These are phyloP conservation scores for Zygotorulaspora florentina DNA, from an alignment of 805 yeast species.

Conservation along the genomic window DNA sequence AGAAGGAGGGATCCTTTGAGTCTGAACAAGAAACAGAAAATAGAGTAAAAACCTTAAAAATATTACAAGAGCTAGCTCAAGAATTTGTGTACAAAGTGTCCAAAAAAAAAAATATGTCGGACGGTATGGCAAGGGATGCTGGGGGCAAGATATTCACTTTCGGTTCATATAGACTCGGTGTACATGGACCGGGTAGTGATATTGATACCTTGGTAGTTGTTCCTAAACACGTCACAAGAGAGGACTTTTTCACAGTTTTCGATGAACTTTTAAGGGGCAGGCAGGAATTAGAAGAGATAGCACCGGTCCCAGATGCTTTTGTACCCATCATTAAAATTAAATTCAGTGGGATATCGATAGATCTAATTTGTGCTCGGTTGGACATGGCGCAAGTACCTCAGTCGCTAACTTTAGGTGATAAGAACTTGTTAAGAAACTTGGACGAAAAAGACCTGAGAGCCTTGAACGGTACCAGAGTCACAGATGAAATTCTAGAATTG, in stretches of 20 bases:
- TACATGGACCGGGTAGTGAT: conserved; percentile 97
- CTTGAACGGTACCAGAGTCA: conserved; percentile 92
- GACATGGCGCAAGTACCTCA: conserved; percentile 81
- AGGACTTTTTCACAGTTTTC: conserved; percentile 83
- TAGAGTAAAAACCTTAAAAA: conserved; percentile 67
- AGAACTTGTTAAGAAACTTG: conserved; percentile 75
- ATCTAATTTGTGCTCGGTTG: conserved; percentile 78
- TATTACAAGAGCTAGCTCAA: conserved; percentile 67
- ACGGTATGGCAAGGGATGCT: conserved; percentile 95
- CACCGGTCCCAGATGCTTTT: conserved; percentile 93
- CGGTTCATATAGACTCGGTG: conserved; percentile 93
- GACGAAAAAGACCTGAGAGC: conserved; percentile 91
- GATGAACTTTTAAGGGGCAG: conserved; percentile 62
- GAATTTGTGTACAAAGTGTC: conserved; percentile 84
- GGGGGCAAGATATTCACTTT: conserved; percentile 97
- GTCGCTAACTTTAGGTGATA: conserved; percentile 72
- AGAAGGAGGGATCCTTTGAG: conserved; percentile 84
- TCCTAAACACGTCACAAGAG: conserved; percentile 90
- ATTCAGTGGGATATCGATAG: conserved; percentile 88
- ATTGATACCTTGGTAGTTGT: conserved; percentile 95
- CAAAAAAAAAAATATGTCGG: conserved; percentile 82
- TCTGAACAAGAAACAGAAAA: conserved; percentile 76
- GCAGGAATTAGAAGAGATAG: conserved; percentile 83
- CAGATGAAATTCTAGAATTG: conserved; percentile 83
- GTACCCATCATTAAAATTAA: conserved; percentile 94